Evolutionary conservation across 108 stramenopile species (phyloP), one percentile per base, ranked within the genome.

Genomic region (Skeletonema potamos): DNA sequence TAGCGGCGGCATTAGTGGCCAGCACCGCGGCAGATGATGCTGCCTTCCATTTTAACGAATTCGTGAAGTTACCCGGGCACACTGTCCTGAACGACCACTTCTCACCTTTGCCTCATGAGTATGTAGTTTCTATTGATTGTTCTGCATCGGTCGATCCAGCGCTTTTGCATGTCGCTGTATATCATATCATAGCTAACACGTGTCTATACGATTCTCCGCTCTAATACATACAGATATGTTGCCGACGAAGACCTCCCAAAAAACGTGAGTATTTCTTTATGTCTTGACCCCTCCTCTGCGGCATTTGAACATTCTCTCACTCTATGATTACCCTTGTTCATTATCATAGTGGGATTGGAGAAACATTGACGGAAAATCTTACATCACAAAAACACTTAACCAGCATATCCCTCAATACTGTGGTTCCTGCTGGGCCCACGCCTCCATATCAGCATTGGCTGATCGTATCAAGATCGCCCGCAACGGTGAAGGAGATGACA

Each of bases 371-470:
- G 89, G 90, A n/a, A 79, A 67, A 13, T 79, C 77, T 17, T 94
- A 92, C 75, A 58, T 93, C 57, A 96, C 93, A 24, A 79, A 88
- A 28, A 67, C 62, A 6, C 73, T 96, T 44, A 98, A 96, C 73
- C 97, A 96, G 68, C 91, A 95, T 72, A 85, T 95, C 51, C 91
- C 90, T 27, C 87, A 91, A 68, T 91, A 88, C 51, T 88, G 91
- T 37, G 91, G 89, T 18, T 87, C 82, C 12, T 98, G 98, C 81
- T 98, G 98, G 98, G 96, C 96, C 6, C 95, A 97, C 61, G 93
- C 86, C 24, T 81, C 95, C 34, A 27, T 96, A 26, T 85, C 82
- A 27, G 68, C 86, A 56, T 83, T 97, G 27, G 89, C 85, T 9
- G 97, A 97, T 82, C 90, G 97, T 27, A 92, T 97, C 82, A 92